These are phyloP conservation scores for Penicillium taxi DNA, from an alignment of 495 filamentous ascomycete species.

Conservation along the genomic window DNA sequence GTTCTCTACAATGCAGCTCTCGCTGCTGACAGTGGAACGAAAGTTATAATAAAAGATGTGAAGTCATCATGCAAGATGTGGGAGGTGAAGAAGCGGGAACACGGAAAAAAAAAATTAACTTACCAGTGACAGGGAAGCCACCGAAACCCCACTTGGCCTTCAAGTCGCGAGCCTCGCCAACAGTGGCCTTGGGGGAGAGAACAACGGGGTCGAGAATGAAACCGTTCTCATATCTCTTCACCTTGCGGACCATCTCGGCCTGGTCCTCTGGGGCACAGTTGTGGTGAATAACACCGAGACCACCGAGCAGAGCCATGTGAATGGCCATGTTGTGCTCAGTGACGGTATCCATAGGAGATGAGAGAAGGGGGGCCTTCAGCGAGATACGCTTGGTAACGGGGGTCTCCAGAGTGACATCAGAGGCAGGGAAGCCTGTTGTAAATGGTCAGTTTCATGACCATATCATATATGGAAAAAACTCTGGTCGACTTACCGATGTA, in stretches of 20 bases:
- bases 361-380: slow-evolving; percentile 89
- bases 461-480: slow-evolving; percentile 1
- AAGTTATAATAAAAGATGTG: slow-evolving; percentile 79
- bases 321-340: slow-evolving; percentile 99
- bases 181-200: slow-evolving; percentile 76
- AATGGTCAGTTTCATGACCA: slow-evolving; percentile 4
- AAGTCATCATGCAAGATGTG: slow-evolving; percentile 58
- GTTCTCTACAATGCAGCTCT: slow-evolving; percentile 74
- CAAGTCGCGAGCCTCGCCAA: slow-evolving; percentile 81
- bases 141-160: slow-evolving; percentile 99
- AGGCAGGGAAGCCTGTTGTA: slow-evolving; percentile 70
- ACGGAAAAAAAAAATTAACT: slow-evolving; percentile 30
- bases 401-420: slow-evolving; percentile 79
- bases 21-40: slow-evolving; percentile 96
- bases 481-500: slow-evolving; percentile 49
- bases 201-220: slow-evolving; percentile 97
- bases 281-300: slow-evolving; percentile 96
- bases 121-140: slow-evolving; percentile 97
- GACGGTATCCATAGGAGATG: slow-evolving; percentile 99
- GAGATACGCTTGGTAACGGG: slow-evolving; percentile 89
- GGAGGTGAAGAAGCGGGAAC: slow-evolving; percentile 7
- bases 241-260: slow-evolving; percentile 98
- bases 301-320: slow-evolving; percentile 94
- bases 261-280: slow-evolving; percentile 94
- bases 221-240: slow-evolving; percentile 98